A percentile compares a stretch with the other conserved stretches of the same genome.
phyloP scores from a whole-genome alignment of 2,329 filamentous ascomycete species.

The Ilyonectria robusta region DNA sequence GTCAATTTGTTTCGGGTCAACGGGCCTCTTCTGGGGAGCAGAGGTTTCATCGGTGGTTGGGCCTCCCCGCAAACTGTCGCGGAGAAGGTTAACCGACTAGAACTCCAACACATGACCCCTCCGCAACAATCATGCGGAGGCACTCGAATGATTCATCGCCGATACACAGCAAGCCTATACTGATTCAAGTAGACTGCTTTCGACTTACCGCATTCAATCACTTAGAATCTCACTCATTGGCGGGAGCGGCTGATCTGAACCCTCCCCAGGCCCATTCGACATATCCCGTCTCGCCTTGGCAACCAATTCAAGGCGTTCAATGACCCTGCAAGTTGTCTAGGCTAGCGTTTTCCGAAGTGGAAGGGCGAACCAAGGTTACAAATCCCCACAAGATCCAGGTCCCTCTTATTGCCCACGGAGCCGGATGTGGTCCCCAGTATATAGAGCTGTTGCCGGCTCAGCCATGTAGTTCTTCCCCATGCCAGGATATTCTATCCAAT shows the following conservation, averaged over 20 bases:
- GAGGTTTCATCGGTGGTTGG: background rate
- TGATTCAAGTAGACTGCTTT: constrained; percentile 2
- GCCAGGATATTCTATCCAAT: background rate
- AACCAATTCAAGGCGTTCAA: background rate
- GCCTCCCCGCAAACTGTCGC: constrained; percentile 8
- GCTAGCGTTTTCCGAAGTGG: constrained; percentile 29
- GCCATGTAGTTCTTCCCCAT: background rate
- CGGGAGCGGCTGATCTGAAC: background rate
- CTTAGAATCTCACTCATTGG: background rate
- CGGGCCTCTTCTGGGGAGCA: no score
- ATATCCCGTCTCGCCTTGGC: background rate
- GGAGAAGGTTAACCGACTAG: constrained; percentile 34
- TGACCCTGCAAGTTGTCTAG: background rate
- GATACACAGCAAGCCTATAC: background rate
- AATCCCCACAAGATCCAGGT: constrained; percentile 1
- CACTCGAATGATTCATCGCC: constrained; percentile 16
- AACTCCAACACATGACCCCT: constrained; percentile 15
- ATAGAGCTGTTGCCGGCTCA: background rate
- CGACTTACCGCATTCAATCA: background rate
- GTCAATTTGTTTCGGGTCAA: background rate
- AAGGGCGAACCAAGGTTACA: constrained; percentile 10
- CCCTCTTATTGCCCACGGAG: background rate
- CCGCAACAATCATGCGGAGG: background rate
- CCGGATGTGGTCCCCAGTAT: background rate
- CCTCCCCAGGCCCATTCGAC: background rate